Evolutionary conservation across 352 stramenopile species (phyloP).

Genomic region (Peronospora destructor): DNA sequence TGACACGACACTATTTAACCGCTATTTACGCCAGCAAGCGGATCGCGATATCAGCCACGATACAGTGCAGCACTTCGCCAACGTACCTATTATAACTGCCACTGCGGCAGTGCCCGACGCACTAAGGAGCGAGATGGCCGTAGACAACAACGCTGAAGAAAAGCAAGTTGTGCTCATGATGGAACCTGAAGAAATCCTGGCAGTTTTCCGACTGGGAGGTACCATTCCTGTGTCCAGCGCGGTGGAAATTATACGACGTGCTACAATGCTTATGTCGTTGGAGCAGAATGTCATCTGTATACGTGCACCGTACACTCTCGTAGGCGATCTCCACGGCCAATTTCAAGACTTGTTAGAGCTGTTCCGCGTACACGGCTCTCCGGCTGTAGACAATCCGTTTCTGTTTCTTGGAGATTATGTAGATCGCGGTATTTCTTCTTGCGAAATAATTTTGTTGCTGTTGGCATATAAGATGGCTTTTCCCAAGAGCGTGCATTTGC

Average conservation of each 20-base stretch:
- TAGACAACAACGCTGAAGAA: conserved; percentile 33
- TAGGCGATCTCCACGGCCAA: conserved; percentile 94
- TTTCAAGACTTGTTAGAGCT: conserved; percentile 96
- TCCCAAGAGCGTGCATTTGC: conserved; percentile 96
- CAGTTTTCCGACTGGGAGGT: conserved; percentile 34
- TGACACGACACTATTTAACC: conserved; percentile 62
- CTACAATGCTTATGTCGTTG: conserved; percentile 51
- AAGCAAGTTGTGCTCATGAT: conserved; percentile 16
- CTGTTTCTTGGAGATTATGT: conserved; percentile 93
- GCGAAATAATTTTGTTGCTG: conserved; percentile 96
- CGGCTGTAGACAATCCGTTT: conserved; percentile 89
- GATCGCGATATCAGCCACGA: conserved; percentile 47
- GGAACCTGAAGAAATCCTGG: conserved; percentile 29
- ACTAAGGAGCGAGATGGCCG: conserved; percentile 27
- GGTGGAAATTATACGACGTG: conserved; percentile 49
- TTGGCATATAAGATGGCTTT: conserved; percentile 98
- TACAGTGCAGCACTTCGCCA: conserved; percentile 51
- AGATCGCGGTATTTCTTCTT: conserved; percentile 92
- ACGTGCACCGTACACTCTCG: conserved; percentile 45
- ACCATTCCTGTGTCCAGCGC: conserved; percentile 41
- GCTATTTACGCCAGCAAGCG: conserved; percentile 48
- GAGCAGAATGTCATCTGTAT: conserved; percentile 53
- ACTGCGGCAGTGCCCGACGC: conserved; percentile 13
- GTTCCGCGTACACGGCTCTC: conserved; percentile 47
- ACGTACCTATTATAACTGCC: conserved; percentile 38